phyloP scores from a whole-genome alignment of 2,329 filamentous ascomycete genomes.

The Fusarium zealandicum region DNA sequence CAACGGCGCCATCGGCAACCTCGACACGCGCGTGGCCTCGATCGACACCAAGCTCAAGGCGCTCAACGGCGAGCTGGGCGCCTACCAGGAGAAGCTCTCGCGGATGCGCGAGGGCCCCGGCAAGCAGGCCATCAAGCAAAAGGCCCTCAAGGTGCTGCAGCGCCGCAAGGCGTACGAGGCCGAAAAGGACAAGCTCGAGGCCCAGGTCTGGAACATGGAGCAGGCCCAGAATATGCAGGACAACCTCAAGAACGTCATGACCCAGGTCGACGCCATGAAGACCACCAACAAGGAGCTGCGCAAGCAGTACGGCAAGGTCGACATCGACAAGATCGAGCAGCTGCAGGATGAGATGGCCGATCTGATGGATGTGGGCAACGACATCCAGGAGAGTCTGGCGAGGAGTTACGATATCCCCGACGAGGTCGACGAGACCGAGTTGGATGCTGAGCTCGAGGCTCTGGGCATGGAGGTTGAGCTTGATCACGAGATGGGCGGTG shows the following conservation, averaged over 20 bases:
- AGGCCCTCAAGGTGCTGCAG: conserved; percentile 92
- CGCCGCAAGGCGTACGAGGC: conserved; percentile 93
- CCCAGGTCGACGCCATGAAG: conserved; percentile 96
- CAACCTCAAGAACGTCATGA: conserved; percentile 98
- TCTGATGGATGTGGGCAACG: conserved; percentile 95
- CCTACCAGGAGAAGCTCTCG: conserved; percentile 84
- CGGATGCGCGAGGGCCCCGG: conserved; percentile 97
- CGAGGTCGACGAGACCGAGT: conserved; percentile 93
- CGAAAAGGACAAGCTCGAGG: conserved; percentile 91
- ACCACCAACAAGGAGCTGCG: conserved; percentile 91
- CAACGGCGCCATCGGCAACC: conserved; percentile 80
- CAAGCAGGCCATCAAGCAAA: conserved; percentile 90
- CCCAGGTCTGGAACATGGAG: conserved; percentile 99
- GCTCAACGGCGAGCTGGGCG: conserved; percentile 86
- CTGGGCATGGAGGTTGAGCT: conserved; percentile 93
- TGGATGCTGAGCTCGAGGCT: conserved; percentile 96
- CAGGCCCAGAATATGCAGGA: conserved; percentile 98
- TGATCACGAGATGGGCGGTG: conserved; percentile 70
- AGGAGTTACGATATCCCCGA: conserved; percentile 94
- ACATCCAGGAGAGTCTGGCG: conserved; percentile 94
- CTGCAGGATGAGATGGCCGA: conserved; percentile 99
- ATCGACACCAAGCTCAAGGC: conserved; percentile 95
- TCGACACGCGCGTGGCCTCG: conserved; percentile 82
- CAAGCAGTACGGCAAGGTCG: conserved; percentile 95
- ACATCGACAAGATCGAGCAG: conserved; percentile 96